A percentile compares a stretch with the other conserved stretches of the same genome.
These are phyloP conservation scores for Leishmania martiniquensis DNA, from an alignment of 208 protist species.

Conservation along the genomic window DNA sequence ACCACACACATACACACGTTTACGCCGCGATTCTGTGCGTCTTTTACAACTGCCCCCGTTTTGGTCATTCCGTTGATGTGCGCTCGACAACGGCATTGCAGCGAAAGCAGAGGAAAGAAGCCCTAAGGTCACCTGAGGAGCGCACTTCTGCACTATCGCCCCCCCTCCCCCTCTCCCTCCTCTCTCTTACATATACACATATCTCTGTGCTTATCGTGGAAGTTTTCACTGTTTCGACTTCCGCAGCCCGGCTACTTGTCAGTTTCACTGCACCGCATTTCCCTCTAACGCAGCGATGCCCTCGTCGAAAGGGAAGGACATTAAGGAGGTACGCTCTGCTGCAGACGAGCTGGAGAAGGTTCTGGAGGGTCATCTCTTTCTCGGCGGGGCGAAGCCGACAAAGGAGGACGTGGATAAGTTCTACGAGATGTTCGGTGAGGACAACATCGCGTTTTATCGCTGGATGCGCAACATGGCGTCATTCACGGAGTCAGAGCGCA, in stretches of 20 bases:
- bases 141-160: background rate
- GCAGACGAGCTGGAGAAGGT: constrained; percentile 20
- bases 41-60: background rate
- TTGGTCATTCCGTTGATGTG: background rate
- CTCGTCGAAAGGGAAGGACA: background rate
- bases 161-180: too few relatives aligned
- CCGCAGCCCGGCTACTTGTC: background rate
- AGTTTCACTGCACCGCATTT: too few relatives aligned
- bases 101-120: background rate
- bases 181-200: too few relatives aligned
- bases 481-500: constrained; percentile 34
- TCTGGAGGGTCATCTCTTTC: constrained; percentile 33
- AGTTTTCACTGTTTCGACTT: background rate
- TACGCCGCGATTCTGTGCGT: background rate
- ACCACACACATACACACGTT: background rate
- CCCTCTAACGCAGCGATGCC: constrained; percentile 11
- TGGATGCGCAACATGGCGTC: constrained; percentile 42
- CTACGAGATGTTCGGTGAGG: constrained; percentile 32
- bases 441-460: constrained; percentile 36
- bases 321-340: constrained; percentile 16
- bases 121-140: background rate
- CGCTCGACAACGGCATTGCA: background rate
- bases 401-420: constrained; percentile 42
- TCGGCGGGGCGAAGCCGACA: constrained; percentile 28
- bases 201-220: background rate